phyloP scores from a whole-genome alignment of 192 early-diverging fungal genomes.

The Kickxella alabastrina region DNA sequence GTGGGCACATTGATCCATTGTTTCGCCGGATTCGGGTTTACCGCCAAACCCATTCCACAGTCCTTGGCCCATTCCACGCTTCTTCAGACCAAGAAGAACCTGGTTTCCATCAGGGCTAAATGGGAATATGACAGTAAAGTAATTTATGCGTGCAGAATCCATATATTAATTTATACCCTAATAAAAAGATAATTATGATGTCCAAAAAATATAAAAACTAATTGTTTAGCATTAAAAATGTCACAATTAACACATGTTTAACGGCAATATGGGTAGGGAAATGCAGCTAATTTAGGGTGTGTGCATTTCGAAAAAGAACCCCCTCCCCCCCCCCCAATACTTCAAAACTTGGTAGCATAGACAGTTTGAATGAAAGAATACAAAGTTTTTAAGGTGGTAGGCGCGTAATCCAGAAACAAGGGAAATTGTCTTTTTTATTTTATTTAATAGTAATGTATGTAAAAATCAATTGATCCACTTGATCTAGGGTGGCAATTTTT shows the following conservation, averaged over 20 bases:
- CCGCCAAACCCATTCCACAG: conserved; percentile 77
- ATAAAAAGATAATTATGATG: not conserved
- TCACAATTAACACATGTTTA: too few relatives aligned
- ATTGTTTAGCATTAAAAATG: too few relatives aligned
- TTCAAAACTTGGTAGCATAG: too few relatives aligned
- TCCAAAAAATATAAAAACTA: too few relatives aligned
- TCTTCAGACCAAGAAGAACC: conserved; percentile 73
- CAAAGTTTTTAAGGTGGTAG: too few relatives aligned
- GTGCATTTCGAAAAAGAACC: too few relatives aligned
- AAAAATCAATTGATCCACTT: not conserved
- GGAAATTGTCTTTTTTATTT: not conserved
- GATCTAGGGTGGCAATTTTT: too few relatives aligned
- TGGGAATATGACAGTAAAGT: conserved; percentile 37
- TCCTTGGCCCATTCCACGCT: conserved; percentile 69
- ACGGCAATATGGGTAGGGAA: too few relatives aligned
- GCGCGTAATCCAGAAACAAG: too few relatives aligned
- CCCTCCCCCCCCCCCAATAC: too few relatives aligned
- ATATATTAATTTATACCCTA: not conserved
- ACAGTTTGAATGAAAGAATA: too few relatives aligned
- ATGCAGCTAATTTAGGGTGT: not conserved
- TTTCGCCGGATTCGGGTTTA: conserved; percentile 67
- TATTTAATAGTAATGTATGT: not conserved
- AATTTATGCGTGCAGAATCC: not conserved
- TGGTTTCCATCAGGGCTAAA: conserved; percentile 10
- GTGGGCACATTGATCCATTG: conserved; percentile 56